phyloP scores from a whole-genome alignment of 148 eudicot species.

The Rhododendron williamsianum region DNA sequence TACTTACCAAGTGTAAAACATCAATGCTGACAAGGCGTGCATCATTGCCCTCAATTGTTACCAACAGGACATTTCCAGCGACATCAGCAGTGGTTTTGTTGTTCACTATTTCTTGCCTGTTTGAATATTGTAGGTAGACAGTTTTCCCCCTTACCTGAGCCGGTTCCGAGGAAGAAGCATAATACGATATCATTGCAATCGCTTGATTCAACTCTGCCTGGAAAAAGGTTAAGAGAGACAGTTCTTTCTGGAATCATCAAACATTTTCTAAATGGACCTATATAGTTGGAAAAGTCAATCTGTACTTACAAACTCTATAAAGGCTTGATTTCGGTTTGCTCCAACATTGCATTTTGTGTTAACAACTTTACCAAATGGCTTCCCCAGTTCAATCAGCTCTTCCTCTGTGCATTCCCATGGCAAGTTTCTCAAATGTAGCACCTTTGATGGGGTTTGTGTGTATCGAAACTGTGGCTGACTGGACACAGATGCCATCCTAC shows the following conservation, averaged over 20 bases:
- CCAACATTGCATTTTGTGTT: conserved; percentile 99
- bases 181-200: conserved; percentile 94
- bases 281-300: background rate
- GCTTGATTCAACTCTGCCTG: conserved; percentile 97
- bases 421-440: conserved; percentile 92
- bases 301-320: conserved; percentile 88
- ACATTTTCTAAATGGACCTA: conserved; percentile 7
- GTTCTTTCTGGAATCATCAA: conserved; percentile 7
- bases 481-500: conserved; percentile 83
- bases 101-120: conserved; percentile 97
- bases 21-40: conserved; percentile 99
- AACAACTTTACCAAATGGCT: conserved; percentile 93
- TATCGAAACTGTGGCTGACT: conserved; percentile 96
- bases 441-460: conserved; percentile 98
- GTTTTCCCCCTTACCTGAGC: conserved; percentile 98
- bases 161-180: conserved; percentile 96
- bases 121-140: conserved; percentile 94
- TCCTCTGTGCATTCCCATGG: conserved; percentile 99
- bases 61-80: conserved; percentile 87
- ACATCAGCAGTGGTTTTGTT: conserved; percentile 95
- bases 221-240: conserved; percentile 6
- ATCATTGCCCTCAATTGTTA: conserved; percentile 95
- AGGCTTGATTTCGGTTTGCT: conserved; percentile 95
- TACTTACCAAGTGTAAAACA: conserved; percentile 90
- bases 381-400: conserved; percentile 87